Percentiles rank a stretch among this genome's conserved stretches.
phyloP scores from a whole-genome alignment of 1,139 yeast genomes.

The Lodderomyces beijingensis region DNA sequence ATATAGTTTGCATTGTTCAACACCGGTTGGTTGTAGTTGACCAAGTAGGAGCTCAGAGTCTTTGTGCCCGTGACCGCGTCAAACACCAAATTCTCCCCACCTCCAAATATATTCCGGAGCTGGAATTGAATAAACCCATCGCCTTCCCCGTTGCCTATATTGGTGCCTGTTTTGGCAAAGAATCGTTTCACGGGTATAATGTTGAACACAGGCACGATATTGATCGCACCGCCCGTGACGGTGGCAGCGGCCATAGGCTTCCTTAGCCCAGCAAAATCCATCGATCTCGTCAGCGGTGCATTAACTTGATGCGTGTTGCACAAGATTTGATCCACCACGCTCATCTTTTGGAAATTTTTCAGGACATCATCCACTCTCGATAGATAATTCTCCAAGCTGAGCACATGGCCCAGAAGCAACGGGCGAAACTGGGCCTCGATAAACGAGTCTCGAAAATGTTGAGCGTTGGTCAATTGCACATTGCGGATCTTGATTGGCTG shows the following conservation, averaged over 20 bases:
- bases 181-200: conserved; percentile 61
- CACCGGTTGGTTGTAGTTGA: conserved; percentile 63
- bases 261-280: neutral
- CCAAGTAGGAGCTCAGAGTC: conserved; percentile 67
- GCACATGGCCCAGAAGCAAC: conserved; percentile 30
- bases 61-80: conserved; percentile 81
- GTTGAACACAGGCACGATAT: conserved; percentile 53
- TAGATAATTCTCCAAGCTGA: conserved; percentile 36
- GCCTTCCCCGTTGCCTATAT: conserved; percentile 92
- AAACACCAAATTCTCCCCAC: conserved; percentile 73
- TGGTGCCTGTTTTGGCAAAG: conserved; percentile 86
- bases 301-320: conserved; percentile 36
- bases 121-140: conserved; percentile 83
- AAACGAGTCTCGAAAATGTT: conserved; percentile 48
- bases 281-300: conserved; percentile 7
- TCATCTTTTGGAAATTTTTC: conserved; percentile 37
- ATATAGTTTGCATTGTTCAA: conserved; percentile 48
- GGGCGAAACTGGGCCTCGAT: conserved; percentile 53
- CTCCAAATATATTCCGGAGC: conserved; percentile 77
- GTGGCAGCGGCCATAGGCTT: conserved; percentile 1
- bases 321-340: conserved; percentile 42
- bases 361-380: conserved; percentile 39
- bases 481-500: conserved; percentile 43
- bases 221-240: conserved; percentile 17
- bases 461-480: conserved; percentile 55